Base-by-base conservation (phyloP, 1,139 yeast species). In the Geotrichum phurueaensis region DNA sequence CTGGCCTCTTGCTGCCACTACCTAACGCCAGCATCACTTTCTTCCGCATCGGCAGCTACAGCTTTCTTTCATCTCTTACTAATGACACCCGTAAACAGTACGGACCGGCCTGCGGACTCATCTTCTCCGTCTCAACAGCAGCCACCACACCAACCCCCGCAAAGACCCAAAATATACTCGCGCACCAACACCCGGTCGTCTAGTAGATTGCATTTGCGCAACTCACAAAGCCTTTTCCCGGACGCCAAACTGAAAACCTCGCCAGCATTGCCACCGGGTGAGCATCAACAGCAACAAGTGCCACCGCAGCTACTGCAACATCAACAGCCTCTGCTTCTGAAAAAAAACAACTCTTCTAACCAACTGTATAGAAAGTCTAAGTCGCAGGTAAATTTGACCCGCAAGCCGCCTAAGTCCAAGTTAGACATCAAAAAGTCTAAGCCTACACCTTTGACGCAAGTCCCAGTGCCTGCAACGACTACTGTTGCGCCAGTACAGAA, bases 51-150 rank as follows among this genome's bases (percentile, higher is more conserved):
- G 47, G 47, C 47, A 39, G 47, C 47, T 10, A 18, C 47, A 12
- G 47, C 20, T 39, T n/a, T n/a, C 15, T 43, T 43, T 43, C 31
- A 43, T 39, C 6, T n/a, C 20, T 55, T n/a, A 25, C 20, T 31
- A 54, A 58, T 58, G 60, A 57, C 57, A 31, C 54, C 51, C 7
- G 52, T 43, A 53, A 53, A 53, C 39, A 49, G 51, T 54, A 54
- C 45, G 39, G 43, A n/a, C 51, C 33, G 22, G 36, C 52, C 51
- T 7, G n/a, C 18, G 20, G 22, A 39, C 47, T 39, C 47, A 5
- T 47, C 58, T 31, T 43, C 54, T 18, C 31, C 54, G 18, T 29
- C 54, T n/a, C n/a, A n/a, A 10, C 54, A 51, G 22, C 54, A 45
- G 23, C 58, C 27, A 36, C 54, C 52, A 25, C 25, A 27, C 36